Percentiles rank a stretch among this genome's conserved stretches.
Conservation (phyloP, 345 rosid genomes). For the Brassica juncea region DNA sequence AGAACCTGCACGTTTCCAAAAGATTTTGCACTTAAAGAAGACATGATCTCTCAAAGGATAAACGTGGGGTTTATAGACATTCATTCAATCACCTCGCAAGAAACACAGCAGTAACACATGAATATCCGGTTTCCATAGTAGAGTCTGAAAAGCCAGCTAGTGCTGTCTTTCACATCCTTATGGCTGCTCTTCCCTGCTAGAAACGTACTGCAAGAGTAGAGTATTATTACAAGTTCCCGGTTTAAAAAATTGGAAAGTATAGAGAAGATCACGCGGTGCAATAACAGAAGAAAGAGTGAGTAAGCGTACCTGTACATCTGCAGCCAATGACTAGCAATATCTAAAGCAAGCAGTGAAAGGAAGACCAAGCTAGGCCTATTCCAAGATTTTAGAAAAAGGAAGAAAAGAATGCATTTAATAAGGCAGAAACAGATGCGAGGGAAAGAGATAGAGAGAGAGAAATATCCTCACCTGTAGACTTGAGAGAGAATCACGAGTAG, state of each 20-base stretch:
- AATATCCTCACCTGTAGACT: slow-evolving; percentile 51
- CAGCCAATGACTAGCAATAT: slow-evolving; percentile 96
- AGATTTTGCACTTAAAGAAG: not conserved
- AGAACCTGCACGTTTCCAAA: slow-evolving; percentile 57
- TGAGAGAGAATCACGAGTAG: slow-evolving; percentile 88
- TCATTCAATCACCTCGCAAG: slow-evolving; percentile 72
- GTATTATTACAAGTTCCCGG: not conserved
- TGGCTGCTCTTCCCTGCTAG: slow-evolving; percentile 56
- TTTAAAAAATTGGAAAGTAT: not conserved
- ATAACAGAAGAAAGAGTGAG: not conserved
- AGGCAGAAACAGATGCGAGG: too few relatives aligned
- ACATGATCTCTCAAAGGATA: slow-evolving; percentile 6
- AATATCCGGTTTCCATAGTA: slow-evolving; percentile 96
- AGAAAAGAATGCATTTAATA: too few relatives aligned
- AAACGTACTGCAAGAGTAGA: slow-evolving; percentile 68
- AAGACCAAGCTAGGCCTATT: slow-evolving; percentile 76
- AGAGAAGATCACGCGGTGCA: not conserved
- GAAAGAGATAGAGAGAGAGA: too few relatives aligned
- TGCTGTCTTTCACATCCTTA: slow-evolving; percentile 93
- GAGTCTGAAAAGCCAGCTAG: slow-evolving; percentile 38
- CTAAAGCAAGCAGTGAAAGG: slow-evolving; percentile 85
- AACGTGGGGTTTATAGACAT: not conserved
- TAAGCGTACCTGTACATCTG: slow-evolving; percentile 87
- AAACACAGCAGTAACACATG: slow-evolving; percentile 91
- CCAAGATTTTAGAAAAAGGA: too few relatives aligned